Base-by-base conservation (phyloP, 805 yeast genomes). In the Cyberlindnera bimundalis region DNA sequence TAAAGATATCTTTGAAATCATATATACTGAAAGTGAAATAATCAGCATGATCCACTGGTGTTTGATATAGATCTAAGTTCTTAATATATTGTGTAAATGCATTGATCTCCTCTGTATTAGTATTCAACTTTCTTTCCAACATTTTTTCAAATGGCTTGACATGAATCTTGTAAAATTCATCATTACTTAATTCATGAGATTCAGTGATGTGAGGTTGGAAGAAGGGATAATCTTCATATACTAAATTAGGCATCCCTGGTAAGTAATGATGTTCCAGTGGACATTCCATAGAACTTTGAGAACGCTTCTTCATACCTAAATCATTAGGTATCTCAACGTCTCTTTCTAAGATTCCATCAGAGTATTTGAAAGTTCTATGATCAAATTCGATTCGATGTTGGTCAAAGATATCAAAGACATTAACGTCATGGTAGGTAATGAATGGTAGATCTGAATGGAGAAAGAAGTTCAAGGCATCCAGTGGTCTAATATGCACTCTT, bases 171-270 rank as follows among this genome's bases (percentile, higher is more conserved):
- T 29, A 41, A 20, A 40, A 52, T 8, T 51, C 51, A 6, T 48
- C 45, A 26, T 52, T 48, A 0, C 43, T 28, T 10, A 44, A 30
- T 34, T 55, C 59, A 7, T 24, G 13, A 27, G 56, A 48, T 4
- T 28, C 26, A 2, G 37, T 43, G 2, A 31, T 23, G 15, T 40
- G 43, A 12, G 61, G 61, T 19, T 39, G 44, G 28, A 57, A 50
- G 4, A 47, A 41, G 1, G 61, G 61, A 29, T 55, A 56, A 8
- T 48, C 52, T 29, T 56, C 59, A 29, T 47, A 52, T 4, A 54
- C 35, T 16, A 52, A 28, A 12, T 42, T 40, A 2, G 60, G 59
- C 26, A 55, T 15, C 1, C 54, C 52, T 3, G 59, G 59, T 2
- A 52, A 33, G 26, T 51, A 55, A 21, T 38, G 44, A 30, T 52